A percentile compares a stretch with the other conserved stretches of the same genome.
These are phyloP conservation scores for Starmerella potacharoeniae DNA, from an alignment of 805 yeast species.

Conservation along the genomic window DNA sequence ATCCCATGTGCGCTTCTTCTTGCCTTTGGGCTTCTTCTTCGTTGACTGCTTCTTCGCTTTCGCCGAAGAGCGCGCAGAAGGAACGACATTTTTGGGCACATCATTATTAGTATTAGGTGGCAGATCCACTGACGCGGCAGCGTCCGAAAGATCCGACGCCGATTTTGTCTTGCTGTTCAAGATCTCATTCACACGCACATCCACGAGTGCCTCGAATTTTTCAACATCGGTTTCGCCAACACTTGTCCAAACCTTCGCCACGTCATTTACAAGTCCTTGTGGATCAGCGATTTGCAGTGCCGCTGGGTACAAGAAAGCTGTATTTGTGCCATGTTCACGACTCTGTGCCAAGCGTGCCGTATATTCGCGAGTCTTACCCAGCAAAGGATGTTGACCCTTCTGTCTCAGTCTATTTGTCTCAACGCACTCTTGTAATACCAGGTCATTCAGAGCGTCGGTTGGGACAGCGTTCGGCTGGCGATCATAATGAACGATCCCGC, in stretches of 20 bases:
- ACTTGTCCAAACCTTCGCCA: slow-evolving; percentile 27
- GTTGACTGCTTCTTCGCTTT: neutral
- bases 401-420: slow-evolving; percentile 11
- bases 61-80: neutral
- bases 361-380: slow-evolving; percentile 25
- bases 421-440: slow-evolving; percentile 27
- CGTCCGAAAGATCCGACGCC: no score
- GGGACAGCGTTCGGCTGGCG: slow-evolving; percentile 31
- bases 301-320: slow-evolving; percentile 29
- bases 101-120: neutral
- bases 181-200: slow-evolving; percentile 23
- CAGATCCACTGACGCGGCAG: no score
- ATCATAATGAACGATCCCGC: slow-evolving; percentile 45
- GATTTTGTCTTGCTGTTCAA: neutral
- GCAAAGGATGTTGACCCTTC: slow-evolving; percentile 17
- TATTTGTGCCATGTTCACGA: slow-evolving; percentile 36
- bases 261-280: slow-evolving; percentile 27
- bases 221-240: slow-evolving; percentile 20
- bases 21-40: slow-evolving; percentile 18
- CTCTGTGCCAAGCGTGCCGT: slow-evolving; percentile 37
- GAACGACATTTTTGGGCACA: neutral
- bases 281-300: slow-evolving; percentile 29
- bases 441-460: slow-evolving; percentile 34
- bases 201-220: slow-evolving; percentile 22
- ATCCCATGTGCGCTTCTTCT: slow-evolving; percentile 47